Base-by-base conservation (phyloP, 2,329 filamentous ascomycete species). In the Claviceps sp. region DNA sequence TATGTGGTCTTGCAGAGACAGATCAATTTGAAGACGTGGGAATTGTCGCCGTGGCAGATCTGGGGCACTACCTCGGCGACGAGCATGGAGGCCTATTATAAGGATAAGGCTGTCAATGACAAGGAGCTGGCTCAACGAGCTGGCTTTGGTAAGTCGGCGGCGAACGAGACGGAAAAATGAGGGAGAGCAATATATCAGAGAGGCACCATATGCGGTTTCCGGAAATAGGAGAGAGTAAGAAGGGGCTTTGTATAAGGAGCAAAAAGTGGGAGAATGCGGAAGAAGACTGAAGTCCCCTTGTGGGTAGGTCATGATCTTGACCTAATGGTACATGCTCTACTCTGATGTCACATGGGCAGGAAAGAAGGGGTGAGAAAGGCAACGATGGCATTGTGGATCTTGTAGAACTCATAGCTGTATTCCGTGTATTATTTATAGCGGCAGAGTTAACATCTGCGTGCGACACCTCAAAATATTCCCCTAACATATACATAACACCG, bases 41-140 rank as follows among this genome's bases (percentile, higher is more conserved):
- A 70, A 61, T 63, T 72, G 52, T 67, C 64, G 30, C 69, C 73
- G 2, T 88, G 84, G 84, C 73, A 71, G 62, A 65, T 86, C 49
- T 84, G 82, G 76, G 84, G 84, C 14, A 84, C 79, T 20, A 68
- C 78, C 34, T 64, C 74, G 43, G 73, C 78, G 58, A 79, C 76
- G 13, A 75, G 73, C 1, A 61, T 75, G 2, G 67, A 77, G 55
- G 57, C 53, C 5, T 72, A 65, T 44, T 37, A 59, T 24, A 59
- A 66, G 7, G 68, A 72, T 56, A 63, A 65, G 59, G 61, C 63
- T 18, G 60, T 65, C 50, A 58, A 67, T 34, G 59, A 63, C 18
- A 61, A 60, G 55, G 65, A 69, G 53, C 56, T 68, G 55, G 60
- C 65, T 4, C 61, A 59, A 54, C 57, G 63, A 24, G 62, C 63